Percentiles rank a stretch among this genome's conserved stretches.
Evolutionary conservation across 345 rosid species (phyloP).

Genomic region (Syzygium aromaticum): DNA sequence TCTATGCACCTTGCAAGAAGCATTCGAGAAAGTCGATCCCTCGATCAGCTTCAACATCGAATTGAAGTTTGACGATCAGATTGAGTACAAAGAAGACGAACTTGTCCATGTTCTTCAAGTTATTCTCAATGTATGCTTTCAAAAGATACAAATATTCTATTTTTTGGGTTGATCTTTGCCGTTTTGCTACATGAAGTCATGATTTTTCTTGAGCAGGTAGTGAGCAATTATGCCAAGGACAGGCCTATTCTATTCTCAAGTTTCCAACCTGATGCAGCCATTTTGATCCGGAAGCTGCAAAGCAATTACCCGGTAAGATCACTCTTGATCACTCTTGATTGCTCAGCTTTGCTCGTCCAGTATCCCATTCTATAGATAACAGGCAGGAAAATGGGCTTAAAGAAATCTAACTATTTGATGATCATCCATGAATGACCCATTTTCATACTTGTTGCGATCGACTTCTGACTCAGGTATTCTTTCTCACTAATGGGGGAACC

Average conservation of each 20-base stretch:
- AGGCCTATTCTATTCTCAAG: conserved; percentile 78
- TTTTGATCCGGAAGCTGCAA: conserved; percentile 58
- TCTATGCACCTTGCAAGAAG: conserved; percentile 67
- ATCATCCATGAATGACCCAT: background rate
- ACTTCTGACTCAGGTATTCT: conserved; percentile 46
- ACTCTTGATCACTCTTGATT: background rate
- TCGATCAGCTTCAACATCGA: conserved; percentile 76
- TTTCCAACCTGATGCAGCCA: conserved; percentile 91
- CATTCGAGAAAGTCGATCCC: conserved; percentile 54
- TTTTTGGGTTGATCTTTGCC: background rate
- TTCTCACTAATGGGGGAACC: conserved; percentile 63
- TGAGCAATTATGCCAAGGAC: conserved; percentile 39
- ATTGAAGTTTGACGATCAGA: conserved; percentile 75
- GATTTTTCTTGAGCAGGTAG: conserved; percentile 17
- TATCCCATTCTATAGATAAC: background rate
- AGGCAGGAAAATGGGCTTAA: background rate
- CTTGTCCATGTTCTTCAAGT: conserved; percentile 49
- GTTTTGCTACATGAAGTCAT: background rate
- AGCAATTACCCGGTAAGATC: conserved; percentile 58
- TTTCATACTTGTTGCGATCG: background rate
- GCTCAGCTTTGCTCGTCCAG: background rate
- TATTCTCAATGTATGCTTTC: conserved; percentile 26
- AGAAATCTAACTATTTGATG: background rate
- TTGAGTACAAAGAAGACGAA: conserved; percentile 44
- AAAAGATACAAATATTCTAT: background rate